Conservation (phyloP, 176 grass and related monocot species). For the Oryza rufipogon region DNA sequence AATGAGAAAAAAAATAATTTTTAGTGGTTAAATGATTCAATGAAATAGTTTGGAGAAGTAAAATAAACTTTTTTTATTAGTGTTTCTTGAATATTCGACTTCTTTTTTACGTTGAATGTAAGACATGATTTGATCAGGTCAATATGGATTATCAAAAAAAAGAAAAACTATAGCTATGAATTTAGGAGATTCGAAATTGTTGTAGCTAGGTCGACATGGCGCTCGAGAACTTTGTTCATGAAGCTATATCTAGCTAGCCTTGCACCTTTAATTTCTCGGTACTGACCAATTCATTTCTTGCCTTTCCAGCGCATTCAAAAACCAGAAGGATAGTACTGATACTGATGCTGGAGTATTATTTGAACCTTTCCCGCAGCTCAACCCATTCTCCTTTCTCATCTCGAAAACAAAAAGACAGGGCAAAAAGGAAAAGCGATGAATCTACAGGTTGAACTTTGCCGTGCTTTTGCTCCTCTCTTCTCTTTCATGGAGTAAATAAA, state of each 20-base stretch:
- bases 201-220: neutral
- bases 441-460: conserved; percentile 3
- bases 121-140: neutral
- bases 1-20: too few relatives aligned
- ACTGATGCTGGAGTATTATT: too few relatives aligned
- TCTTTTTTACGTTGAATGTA: too few relatives aligned
- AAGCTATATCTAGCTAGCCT: neutral
- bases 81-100: too few relatives aligned
- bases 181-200: neutral
- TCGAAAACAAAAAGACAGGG: neutral
- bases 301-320: neutral
- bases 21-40: too few relatives aligned
- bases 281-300: neutral
- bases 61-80: too few relatives aligned
- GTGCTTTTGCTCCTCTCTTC: neutral
- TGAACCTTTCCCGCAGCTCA: conserved; percentile 8
- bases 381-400: conserved; percentile 13
- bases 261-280: neutral
- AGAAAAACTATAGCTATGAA: neutral
- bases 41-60: too few relatives aligned
- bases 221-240: conserved; percentile 1
- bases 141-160: neutral
- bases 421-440: neutral
- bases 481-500: neutral
- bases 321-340: neutral